Percentiles rank a stretch among this genome's conserved stretches.
Conservation (phyloP, 768 basidiomycete genomes). For the Boletus rubropictus region DNA sequence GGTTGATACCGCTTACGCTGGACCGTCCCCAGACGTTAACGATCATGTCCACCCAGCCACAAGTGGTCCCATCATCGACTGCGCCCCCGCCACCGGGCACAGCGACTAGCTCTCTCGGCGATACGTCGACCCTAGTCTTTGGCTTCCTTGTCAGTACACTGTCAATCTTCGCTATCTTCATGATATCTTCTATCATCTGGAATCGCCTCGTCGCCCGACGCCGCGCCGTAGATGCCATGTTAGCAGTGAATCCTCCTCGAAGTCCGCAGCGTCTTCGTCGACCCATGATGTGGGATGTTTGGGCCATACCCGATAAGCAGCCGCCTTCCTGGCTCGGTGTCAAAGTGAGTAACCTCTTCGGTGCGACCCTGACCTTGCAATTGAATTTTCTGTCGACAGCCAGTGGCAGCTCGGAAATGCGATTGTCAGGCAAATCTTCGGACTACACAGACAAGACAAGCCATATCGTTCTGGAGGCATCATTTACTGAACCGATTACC, state of each 20-base stretch:
- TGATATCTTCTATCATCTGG: slow-evolving; percentile 28
- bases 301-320: slow-evolving; percentile 6
- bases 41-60: slow-evolving; percentile 18
- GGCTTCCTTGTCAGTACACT: slow-evolving; percentile 31
- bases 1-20: too few relatives aligned
- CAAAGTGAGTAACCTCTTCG: slow-evolving; percentile 21
- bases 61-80: not conserved
- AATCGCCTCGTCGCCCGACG: slow-evolving; percentile 30
- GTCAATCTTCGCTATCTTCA: slow-evolving; percentile 29
- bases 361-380: slow-evolving; percentile 5
- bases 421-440: not conserved
- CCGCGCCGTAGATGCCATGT: slow-evolving; percentile 22
- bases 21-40: slow-evolving; percentile 1
- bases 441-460: slow-evolving; percentile 4
- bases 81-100: slow-evolving; percentile 3
- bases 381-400: slow-evolving; percentile 13
- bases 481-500: slow-evolving; percentile 14
- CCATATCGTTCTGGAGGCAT: slow-evolving; percentile 20
- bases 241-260: not conserved
- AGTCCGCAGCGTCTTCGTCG: slow-evolving; percentile 4
- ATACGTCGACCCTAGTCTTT: slow-evolving; percentile 26
- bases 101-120: not conserved
- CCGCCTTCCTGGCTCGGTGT: slow-evolving; percentile 11
- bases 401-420: slow-evolving; percentile 17
- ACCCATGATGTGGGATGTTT: slow-evolving; percentile 24